phyloP scores from a whole-genome alignment of 805 yeast species.

The Starmerella stellata region DNA sequence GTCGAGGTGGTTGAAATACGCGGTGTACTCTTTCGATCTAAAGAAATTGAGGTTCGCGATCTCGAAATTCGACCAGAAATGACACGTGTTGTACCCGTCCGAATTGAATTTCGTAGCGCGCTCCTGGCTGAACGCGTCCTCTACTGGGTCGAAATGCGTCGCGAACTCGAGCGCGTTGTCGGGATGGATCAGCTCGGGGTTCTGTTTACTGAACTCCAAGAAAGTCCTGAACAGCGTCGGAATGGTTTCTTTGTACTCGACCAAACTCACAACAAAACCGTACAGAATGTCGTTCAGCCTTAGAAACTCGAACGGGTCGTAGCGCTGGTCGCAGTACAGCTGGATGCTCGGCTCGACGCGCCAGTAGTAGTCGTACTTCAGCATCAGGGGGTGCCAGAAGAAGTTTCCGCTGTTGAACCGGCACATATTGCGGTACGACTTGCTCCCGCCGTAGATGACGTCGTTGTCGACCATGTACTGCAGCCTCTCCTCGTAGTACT shows the following conservation, averaged over 20 bases:
- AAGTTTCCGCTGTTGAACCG: slow-evolving; percentile 84
- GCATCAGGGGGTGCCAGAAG: slow-evolving; percentile 55
- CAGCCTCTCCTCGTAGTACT: slow-evolving; percentile 32
- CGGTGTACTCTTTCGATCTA: slow-evolving; percentile 48
- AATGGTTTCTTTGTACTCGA: slow-evolving; percentile 71
- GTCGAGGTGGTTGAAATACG: slow-evolving; percentile 52
- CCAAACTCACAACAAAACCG: slow-evolving; percentile 69
- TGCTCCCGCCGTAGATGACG: slow-evolving; percentile 46
- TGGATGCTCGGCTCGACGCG: slow-evolving; percentile 88
- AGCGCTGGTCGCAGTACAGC: slow-evolving; percentile 53
- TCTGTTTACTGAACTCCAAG: slow-evolving; percentile 42
- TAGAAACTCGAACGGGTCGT: slow-evolving; percentile 71
- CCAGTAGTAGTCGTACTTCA: slow-evolving; percentile 75
- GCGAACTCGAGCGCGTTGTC: slow-evolving; percentile 43
- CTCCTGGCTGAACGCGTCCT: slow-evolving; percentile 7
- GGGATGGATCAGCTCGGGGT: slow-evolving; percentile 44
- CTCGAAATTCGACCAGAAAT: slow-evolving; percentile 78
- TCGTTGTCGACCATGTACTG: slow-evolving; percentile 29
- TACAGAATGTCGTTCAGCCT: slow-evolving; percentile 59
- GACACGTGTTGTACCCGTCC: slow-evolving; percentile 58
- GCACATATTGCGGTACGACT: slow-evolving; percentile 82
- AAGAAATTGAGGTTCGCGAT: slow-evolving; percentile 59
- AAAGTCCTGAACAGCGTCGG: slow-evolving; percentile 65
- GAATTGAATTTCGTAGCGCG: slow-evolving; percentile 30
- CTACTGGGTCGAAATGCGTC: slow-evolving; percentile 32